phyloP scores from a whole-genome alignment of 1,284 basidiomycete genomes.

The Ceratobasidium sp. region DNA sequence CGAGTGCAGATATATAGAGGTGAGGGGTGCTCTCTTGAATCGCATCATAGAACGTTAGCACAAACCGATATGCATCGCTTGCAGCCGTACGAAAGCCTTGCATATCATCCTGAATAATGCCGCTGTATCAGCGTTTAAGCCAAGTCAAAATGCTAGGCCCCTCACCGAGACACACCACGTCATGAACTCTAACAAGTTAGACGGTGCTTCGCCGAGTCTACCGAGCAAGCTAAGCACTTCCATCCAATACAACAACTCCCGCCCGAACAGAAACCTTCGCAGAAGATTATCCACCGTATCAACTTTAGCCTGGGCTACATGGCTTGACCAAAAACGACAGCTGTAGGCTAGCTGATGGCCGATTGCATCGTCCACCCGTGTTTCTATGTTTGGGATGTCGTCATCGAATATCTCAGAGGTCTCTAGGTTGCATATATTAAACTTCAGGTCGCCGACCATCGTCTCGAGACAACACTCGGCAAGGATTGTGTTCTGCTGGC shows the following conservation, averaged over 20 bases:
- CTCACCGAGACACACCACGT: background rate
- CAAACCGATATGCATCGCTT: conserved; percentile 16
- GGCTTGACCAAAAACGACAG: background rate
- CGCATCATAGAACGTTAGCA: conserved; percentile 18
- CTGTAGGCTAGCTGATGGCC: background rate
- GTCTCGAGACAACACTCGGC: background rate
- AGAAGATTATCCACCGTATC: background rate
- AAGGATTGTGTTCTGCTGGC: background rate
- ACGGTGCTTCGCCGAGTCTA: background rate
- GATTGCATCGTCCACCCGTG: background rate
- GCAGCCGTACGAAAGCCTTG: background rate
- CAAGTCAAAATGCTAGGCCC: background rate
- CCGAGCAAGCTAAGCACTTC: conserved; percentile 3
- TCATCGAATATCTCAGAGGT: background rate
- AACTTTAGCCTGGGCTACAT: background rate
- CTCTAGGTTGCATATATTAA: background rate
- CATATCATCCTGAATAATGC: background rate
- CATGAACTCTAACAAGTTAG: background rate
- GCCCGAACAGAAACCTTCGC: background rate
- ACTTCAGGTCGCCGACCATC: background rate
- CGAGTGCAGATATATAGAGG: conserved; percentile 18
- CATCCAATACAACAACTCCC: background rate
- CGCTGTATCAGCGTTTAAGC: background rate
- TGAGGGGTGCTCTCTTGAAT: conserved; percentile 6
- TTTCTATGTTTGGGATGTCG: background rate